Percentiles rank a stretch among this genome's conserved stretches.
Evolutionary conservation across 2,329 filamentous ascomycete species (phyloP).

Genomic region (Fusarium heterosporum): DNA sequence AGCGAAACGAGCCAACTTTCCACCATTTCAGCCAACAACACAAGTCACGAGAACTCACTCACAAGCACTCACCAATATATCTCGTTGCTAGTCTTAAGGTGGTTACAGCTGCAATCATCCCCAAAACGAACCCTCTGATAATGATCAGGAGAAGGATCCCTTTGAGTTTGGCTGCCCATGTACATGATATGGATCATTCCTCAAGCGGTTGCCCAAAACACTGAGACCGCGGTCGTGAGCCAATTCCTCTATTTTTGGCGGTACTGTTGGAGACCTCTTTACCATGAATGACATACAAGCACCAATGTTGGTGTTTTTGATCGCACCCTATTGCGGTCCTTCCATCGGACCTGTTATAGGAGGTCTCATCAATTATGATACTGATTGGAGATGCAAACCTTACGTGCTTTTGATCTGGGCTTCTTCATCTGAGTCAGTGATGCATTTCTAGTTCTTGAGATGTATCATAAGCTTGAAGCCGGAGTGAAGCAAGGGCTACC

Average conservation of each 20-base stretch:
- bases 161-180: conserved; percentile 79
- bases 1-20: conserved; percentile 17
- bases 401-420: conserved; percentile 89
- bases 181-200: conserved; percentile 86
- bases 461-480: conserved; percentile 69
- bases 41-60: conserved; percentile 18
- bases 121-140: conserved; percentile 4
- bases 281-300: conserved; percentile 73
- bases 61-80: conserved; percentile 22
- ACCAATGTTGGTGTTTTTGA: conserved; percentile 86
- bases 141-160: conserved; percentile 54
- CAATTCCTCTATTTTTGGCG: conserved; percentile 87
- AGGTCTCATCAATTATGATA: conserved; percentile 84
- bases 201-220: conserved; percentile 82
- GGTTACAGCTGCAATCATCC: conserved; percentile 56
- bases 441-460: conserved; percentile 86
- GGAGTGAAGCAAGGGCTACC: neutral
- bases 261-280: conserved; percentile 87
- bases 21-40: conserved; percentile 24
- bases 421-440: conserved; percentile 69
- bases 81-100: conserved; percentile 56
- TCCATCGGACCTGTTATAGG: conserved; percentile 72
- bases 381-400: conserved; percentile 84
- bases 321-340: conserved; percentile 73
- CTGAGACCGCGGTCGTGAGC: conserved; percentile 80